A percentile compares a stretch with the other conserved stretches of the same genome.
Evolutionary conservation across 2,329 filamentous ascomycete genomes (phyloP).

Genomic region (Sporothrix inflata): DNA sequence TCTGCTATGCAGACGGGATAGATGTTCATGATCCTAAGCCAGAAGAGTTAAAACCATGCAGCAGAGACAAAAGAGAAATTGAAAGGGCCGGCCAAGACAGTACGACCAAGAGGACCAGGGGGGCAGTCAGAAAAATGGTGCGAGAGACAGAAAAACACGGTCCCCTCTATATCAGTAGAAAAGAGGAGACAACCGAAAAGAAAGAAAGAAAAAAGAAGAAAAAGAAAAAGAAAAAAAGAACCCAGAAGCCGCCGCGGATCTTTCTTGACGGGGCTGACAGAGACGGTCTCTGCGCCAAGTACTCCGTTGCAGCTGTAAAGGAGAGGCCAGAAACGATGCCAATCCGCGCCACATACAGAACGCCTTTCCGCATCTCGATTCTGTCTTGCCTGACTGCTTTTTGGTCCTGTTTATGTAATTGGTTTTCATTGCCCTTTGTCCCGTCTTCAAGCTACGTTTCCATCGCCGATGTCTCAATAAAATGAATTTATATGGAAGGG

Average conservation of each 20-base stretch:
- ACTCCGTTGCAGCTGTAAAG: no score
- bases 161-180: neutral
- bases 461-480: no score
- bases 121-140: neutral
- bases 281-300: no score
- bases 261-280: no score
- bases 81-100: neutral
- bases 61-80: neutral
- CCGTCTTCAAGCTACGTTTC: no score
- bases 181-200: neutral
- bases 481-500: no score
- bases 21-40: constrained; percentile 3
- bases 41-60: neutral
- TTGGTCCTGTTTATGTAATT: no score
- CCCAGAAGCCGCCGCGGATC: neutral
- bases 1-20: neutral
- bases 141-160: neutral
- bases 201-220: neutral
- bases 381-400: no score
- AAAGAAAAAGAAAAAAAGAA: neutral
- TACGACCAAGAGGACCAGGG: neutral
- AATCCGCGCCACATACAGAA: no score
- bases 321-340: no score
- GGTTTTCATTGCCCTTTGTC: no score
- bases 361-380: no score